Evolutionary conservation across 768 basidiomycete species (phyloP), one percentile per base, ranked within the genome.

Genomic region (Termitomyces heimii): DNA sequence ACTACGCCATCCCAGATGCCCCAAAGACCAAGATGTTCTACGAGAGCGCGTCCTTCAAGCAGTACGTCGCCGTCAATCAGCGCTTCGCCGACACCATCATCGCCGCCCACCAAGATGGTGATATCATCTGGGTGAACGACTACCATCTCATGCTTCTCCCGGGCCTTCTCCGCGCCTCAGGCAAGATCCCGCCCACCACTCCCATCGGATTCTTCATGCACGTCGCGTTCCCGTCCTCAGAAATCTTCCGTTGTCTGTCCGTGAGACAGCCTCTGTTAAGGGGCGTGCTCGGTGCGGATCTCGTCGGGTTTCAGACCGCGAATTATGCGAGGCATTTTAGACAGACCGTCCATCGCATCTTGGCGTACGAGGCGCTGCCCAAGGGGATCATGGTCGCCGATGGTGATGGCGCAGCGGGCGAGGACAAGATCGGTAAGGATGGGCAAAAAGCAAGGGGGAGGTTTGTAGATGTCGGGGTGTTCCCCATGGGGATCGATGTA

Each of bases 141-240:
- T 99, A 98, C 71, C 96, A 99, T 67, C 85, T 98, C 48, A 88
- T 97, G 78, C 86, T 98, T 49, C 83, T 97, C 9, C 96, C 96
- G 1, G 79, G 82, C 43, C 85, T 98, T 72, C 81, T 98, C 29
- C 86, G 95, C 50, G 78, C 84, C 60, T 79, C 72, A 24, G 77
- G 69, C 54, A 79, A 66, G 68, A 92, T 70, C 69, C 85, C 68
- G 3, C 66, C 73, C 1, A 76, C 78, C 20, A 83, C 85, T 0
- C 83, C 85, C 35, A 89, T 93, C 63, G 92, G 89, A 2, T 97
- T 98, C 82, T 98, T 98, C 80, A 83, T 97, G 73, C 96, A 98
- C 68, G 94, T 95, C 55, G 92, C 96, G 2, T 98, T 97, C 75
- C 96, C 95, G 3, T 89, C 86, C 42, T 93, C 91, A 28, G 96